Percentiles rank a stretch among this genome's conserved stretches.
Evolutionary conservation across 257 asterid species (phyloP).

Genomic region (Penstemon eatonii): DNA sequence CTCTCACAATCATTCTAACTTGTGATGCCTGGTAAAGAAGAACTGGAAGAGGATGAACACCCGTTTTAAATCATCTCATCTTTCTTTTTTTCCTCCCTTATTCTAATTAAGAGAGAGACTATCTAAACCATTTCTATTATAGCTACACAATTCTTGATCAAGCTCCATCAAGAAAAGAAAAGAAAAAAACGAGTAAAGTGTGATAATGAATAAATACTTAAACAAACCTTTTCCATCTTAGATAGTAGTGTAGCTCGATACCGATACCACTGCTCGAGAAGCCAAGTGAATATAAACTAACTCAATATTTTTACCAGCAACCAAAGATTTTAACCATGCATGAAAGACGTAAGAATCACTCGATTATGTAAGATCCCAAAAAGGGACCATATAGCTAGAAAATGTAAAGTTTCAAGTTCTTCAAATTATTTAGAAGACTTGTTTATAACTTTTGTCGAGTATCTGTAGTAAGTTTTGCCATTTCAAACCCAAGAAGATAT

Average conservation of each 20-base stretch:
- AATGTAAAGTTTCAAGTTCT: constrained; percentile 65
- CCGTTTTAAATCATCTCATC: constrained; percentile 62
- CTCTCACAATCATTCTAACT: constrained; percentile 34
- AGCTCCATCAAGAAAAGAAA: constrained; percentile 13
- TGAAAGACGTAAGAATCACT: constrained; percentile 73
- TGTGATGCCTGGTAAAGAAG: constrained; percentile 47
- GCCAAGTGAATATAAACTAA: constrained; percentile 89
- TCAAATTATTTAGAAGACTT: constrained; percentile 65
- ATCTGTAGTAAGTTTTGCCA: constrained; percentile 77
- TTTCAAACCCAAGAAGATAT: constrained; percentile 68
- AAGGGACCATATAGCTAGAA: constrained; percentile 80
- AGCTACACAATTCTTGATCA: constrained; percentile 70
- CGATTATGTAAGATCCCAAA: constrained; percentile 78
- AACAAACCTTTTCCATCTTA: constrained; percentile 25
- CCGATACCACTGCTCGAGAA: constrained; percentile 68
- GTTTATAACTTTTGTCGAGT: constrained; percentile 70
- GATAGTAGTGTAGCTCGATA: constrained; percentile 69
- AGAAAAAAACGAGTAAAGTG: constrained; percentile 36
- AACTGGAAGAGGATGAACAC: constrained; percentile 98
- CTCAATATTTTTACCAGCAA: constrained; percentile 83
- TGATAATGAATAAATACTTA: constrained; percentile 2
- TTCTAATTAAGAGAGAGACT: constrained; percentile 19
- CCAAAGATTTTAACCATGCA: constrained; percentile 69
- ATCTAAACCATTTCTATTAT: constrained; percentile 35
- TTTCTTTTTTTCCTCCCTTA: constrained; percentile 73